phyloP scores from a whole-genome alignment of 148 eudicot genomes.

The Fagopyrum esculentum region DNA sequence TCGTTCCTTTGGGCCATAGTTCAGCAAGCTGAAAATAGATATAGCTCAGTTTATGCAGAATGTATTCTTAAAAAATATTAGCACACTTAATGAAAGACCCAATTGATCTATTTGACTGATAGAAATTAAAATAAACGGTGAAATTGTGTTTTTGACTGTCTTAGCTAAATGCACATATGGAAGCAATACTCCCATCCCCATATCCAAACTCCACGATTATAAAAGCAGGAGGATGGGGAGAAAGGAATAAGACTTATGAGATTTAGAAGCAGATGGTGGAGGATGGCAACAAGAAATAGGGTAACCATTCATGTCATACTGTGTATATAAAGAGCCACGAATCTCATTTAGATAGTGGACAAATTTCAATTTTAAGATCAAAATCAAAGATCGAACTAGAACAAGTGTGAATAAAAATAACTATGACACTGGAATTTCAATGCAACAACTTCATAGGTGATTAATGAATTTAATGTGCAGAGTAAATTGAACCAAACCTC shows the following conservation, averaged over 20 bases:
- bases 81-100: background rate
- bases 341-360: background rate
- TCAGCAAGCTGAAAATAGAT: slow-evolving; percentile 70
- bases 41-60: background rate
- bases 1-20: slow-evolving; percentile 85
- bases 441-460: background rate
- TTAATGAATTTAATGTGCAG: background rate
- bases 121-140: background rate
- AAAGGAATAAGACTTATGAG: background rate
- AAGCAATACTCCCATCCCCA: background rate
- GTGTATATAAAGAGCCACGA: background rate
- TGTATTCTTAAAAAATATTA: background rate
- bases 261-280: background rate
- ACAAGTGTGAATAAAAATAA: background rate
- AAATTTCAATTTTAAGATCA: background rate
- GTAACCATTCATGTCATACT: background rate
- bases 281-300: background rate
- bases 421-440: background rate
- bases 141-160: background rate
- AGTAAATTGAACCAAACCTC: slow-evolving; percentile 48
- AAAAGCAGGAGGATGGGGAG: background rate
- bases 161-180: background rate
- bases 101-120: background rate
- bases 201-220: background rate
- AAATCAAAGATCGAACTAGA: background rate